Evolutionary conservation across 2,329 filamentous ascomycete genomes (phyloP), one percentile per base, ranked within the genome.

Genomic region (Chlorencoelia australis): DNA sequence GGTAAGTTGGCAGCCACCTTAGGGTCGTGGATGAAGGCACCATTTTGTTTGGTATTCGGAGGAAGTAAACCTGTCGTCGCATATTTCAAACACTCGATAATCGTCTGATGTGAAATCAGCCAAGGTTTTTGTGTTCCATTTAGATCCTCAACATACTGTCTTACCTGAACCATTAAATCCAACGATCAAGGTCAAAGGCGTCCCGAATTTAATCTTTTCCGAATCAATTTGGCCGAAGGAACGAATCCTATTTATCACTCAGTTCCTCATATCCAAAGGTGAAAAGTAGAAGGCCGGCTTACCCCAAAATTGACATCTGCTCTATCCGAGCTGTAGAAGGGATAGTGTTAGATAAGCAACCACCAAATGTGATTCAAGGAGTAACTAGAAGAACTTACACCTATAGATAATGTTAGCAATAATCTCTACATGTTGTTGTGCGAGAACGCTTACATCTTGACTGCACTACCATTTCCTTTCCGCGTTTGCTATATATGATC

Each of bases 21-120:
- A n/a, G 91, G 91, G 53, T 98, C 91, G 58, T 98, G 89, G 45
- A 98, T 86, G 58, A 96, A 98, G 33, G 89, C 88, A 20, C 87
- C 88, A 18, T 82, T 82, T 49, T 79, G 82, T 65, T 72, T 77
- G 56, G 80, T 88, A 66, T 95, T 94, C 20, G 91, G 86, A 2
- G 91, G 91, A 31, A 94, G 73, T 53, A 93, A 83, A 39, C 91
- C 93, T 6, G 88, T 95, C 13, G 93, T 95, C 35, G 85, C 88
- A 76, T 95, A 98, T 58, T 95, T 95, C 54, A 98, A 81, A 58
- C 87, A 94, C 61, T 98, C 91, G 61, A 98, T 98, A 56, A 98
- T 94, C 40, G 91, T 96, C 66, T 73, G 38, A n/a, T 22, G 17
- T 15, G 33, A 11, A 37, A 35, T 55, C 40, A 46, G 24, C 21